These are phyloP conservation scores for Lactarius pseudohatsudake DNA, from an alignment of 768 basidiomycete species.

Conservation along the genomic window DNA sequence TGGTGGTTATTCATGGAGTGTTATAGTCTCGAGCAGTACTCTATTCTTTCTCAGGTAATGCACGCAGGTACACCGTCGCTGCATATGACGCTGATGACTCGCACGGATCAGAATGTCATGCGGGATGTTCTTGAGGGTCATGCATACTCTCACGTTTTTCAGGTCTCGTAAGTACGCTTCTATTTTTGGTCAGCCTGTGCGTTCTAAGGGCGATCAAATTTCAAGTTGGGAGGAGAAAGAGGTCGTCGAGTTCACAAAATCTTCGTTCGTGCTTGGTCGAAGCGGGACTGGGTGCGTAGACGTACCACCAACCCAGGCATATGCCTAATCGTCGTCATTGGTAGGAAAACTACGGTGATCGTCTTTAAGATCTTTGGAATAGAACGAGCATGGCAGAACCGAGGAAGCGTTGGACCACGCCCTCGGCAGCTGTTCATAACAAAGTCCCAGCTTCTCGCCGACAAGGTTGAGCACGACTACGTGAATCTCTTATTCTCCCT, in stretches of 20 bases:
- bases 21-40: conserved; percentile 24
- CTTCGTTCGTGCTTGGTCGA: conserved; percentile 39
- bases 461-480: conserved; percentile 73
- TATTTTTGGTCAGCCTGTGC: not conserved
- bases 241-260: conserved; percentile 22
- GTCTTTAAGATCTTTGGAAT: conserved; percentile 73
- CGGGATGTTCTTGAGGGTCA: conserved; percentile 23
- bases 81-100: not conserved
- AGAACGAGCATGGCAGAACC: conserved; percentile 52
- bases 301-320: not conserved
- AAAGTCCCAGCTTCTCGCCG: conserved; percentile 61
- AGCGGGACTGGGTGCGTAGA: conserved; percentile 67
- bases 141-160: conserved; percentile 23
- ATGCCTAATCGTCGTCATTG: not conserved
- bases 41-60: conserved; percentile 18
- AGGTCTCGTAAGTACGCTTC: conserved; percentile 22
- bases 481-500: conserved; percentile 50
- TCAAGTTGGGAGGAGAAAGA: conserved; percentile 23
- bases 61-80: not conserved
- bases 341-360: conserved; percentile 74
- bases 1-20: not conserved
- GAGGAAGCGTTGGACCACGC: conserved; percentile 40
- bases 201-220: not conserved
- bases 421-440: conserved; percentile 74
- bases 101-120: conserved; percentile 7